Evolutionary conservation across 108 stramenopile species (phyloP), one percentile per base, ranked within the genome.

Genomic region (Pinguiococcus pyrenoidosus): DNA sequence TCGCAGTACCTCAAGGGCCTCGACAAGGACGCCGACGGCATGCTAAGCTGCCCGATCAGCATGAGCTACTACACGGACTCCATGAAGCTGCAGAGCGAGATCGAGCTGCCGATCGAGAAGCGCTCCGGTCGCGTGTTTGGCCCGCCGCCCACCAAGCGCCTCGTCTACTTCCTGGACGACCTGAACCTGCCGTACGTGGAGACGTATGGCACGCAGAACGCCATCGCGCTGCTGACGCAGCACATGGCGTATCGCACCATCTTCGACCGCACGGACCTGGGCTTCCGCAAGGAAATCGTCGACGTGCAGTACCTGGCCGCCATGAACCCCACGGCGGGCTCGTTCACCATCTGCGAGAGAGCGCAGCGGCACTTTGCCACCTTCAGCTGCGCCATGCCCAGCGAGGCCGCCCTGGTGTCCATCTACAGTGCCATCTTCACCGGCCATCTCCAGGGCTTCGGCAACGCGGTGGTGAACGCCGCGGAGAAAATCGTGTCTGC

Each of bases 121-220:
- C 69, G 86, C 51, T 77, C 78, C 4, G 82, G 83, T 7, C 62
- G 75, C 37, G 54, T 68, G 23, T 85, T 79, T 42, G 86, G 86
- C 27, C 84, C 84, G 2, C 84, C 84, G 8, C 73, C 82, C 25
- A 77, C 73, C 27, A 84, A 80, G 40, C 79, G 76, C 37, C 65
- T 84, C 41, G 53, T 85, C 24, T 73, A 75, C 34, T 85, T 85
- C 56, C 64, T 88, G 30, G 86, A 88, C 32, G 86, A 88, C 53
- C 65, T 88, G 73, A 88, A 88, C 59, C 68, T 88, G 45, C 86
- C 86, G n/a, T 83, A 79, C 67, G 70, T 84, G 2, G 86, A 88
- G 71, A 79, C 78, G 29, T 87, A 87, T 42, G 86, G 86, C 14
- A 85, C 86, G 9, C 86, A 88, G 70, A 85, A 85, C 44, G 58